Base-by-base conservation (phyloP, 129 eudicot genomes). In the Escallonia rubra region DNA sequence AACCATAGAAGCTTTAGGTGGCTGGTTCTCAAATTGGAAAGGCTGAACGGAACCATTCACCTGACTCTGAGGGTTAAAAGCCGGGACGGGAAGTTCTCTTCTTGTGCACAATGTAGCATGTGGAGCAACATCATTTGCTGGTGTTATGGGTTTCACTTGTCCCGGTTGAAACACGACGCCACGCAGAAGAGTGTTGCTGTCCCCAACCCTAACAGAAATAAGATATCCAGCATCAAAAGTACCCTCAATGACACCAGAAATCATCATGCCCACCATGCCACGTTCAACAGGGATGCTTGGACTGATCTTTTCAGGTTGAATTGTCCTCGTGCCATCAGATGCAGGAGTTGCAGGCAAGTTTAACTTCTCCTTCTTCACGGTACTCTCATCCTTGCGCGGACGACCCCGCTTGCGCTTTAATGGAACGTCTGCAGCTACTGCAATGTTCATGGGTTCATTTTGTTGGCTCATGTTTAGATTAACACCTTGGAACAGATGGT, bases 351-450 rank as follows among this genome's bases (percentile, higher is more conserved):
- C 65, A 8, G 78, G 82, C 15, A 77, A 49, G 13, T 76, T 78
- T 58, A 76, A 43, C 62, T 64, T 79, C 60, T 62, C 85, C 15
- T 63, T 74, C 59, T 72, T 73, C 51, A 57, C 55, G 60, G 76
- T 57, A 67, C 49, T 79, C 6, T 76, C 95, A 61, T 90, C 97
- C 69, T 91, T 91, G 4, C 96, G 79, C 9, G 97, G 97, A 40
- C 93, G 92, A 34, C 97, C 97, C 63, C 96, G 93, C 48, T 71
- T 91, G 49, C 97, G 88, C 77, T 91, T 91, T 43, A 74, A 73
- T 5, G 87, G 92, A 55, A 67, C 71, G 23, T 79, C 81, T 10
- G 75, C 44, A 42, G 72, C 50, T 47, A 57, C 67, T 3, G 80
- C 60, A 53, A 71, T 67, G 64, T 54, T 76, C 10, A 66, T 68